Conservation (phyloP, 139 green algal genomes). For the Ettlia oleoabundans region DNA sequence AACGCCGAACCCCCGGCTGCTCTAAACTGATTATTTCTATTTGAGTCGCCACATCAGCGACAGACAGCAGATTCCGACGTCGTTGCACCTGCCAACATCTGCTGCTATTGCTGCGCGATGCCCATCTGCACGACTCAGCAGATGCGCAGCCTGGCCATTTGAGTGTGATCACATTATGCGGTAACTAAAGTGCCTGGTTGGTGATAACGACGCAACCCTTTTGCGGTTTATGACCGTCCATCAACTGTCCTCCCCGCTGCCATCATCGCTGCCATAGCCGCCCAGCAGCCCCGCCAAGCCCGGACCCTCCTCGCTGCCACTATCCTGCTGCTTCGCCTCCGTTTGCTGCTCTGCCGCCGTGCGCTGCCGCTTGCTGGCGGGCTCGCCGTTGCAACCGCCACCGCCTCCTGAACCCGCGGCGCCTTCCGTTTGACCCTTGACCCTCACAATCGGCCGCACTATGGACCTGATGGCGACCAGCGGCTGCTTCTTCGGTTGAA, state of each 20-base stretch:
- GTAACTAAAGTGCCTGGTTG: too few relatives aligned
- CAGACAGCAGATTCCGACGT: too few relatives aligned
- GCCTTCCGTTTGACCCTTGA: neutral
- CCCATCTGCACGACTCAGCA: too few relatives aligned
- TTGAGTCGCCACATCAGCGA: too few relatives aligned
- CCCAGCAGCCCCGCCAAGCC: slow-evolving; percentile 38
- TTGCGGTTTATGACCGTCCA: neutral
- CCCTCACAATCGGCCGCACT: slow-evolving; percentile 12
- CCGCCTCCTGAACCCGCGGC: neutral
- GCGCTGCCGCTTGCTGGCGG: neutral
- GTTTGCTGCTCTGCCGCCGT: neutral
- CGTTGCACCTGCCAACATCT: too few relatives aligned
- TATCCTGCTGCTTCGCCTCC: neutral
- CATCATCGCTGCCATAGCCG: slow-evolving; percentile 45
- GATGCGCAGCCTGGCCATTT: too few relatives aligned
- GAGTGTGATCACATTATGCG: too few relatives aligned
- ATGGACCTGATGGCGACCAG: neutral
- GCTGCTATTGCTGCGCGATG: too few relatives aligned
- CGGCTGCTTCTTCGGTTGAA: neutral
- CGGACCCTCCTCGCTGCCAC: neutral
- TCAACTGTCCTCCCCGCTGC: slow-evolving; percentile 1
- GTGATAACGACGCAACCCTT: neutral
- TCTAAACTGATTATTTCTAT: too few relatives aligned
- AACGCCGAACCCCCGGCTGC: too few relatives aligned
- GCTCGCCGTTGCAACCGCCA: neutral